Percentiles rank a stretch among this genome's conserved stretches.
phyloP scores from a whole-genome alignment of 164 flowering plant genomes.

The Piper betle region DNA sequence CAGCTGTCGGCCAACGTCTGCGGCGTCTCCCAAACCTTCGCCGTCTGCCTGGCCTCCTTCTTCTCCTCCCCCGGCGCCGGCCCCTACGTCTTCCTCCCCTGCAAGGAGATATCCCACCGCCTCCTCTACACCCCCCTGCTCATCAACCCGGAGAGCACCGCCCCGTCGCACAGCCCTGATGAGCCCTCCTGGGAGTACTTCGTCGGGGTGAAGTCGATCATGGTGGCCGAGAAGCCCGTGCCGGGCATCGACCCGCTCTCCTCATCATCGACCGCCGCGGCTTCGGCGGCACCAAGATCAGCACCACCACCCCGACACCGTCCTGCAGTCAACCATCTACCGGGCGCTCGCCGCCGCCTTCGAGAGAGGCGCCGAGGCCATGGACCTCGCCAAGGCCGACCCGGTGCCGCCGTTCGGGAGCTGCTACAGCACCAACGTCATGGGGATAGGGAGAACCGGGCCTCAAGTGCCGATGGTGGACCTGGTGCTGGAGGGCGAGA shows the following conservation, averaged over 20 bases:
- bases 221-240: slow-evolving; percentile 5
- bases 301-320: slow-evolving; percentile 36
- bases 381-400: slow-evolving; percentile 14
- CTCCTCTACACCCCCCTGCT: too few species aligned
- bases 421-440: slow-evolving; percentile 15
- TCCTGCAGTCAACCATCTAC: slow-evolving; percentile 32
- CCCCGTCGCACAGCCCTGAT: too few species aligned
- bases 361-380: slow-evolving; percentile 6
- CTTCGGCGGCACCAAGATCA: slow-evolving; percentile 30
- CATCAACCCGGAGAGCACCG: too few species aligned
- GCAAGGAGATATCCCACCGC: too few species aligned
- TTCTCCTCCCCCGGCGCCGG: slow-evolving; percentile 5
- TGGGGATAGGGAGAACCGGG: slow-evolving; percentile 14
- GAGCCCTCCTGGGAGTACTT: slow-evolving; percentile 19
- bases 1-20: slow-evolving; percentile 6
- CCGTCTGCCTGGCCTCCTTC: slow-evolving; percentile 6
- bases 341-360: slow-evolving; percentile 19
- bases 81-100: too few species aligned
- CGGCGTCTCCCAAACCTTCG: slow-evolving; percentile 9
- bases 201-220: slow-evolving; percentile 10
- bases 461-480: slow-evolving; percentile 23
- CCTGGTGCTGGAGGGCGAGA: slow-evolving; percentile 19
- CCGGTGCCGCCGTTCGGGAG: slow-evolving; percentile 20
- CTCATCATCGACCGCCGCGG: slow-evolving; percentile 9
- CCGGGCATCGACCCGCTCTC: slow-evolving; percentile 9